Conservation (phyloP, 1,139 yeast species). For the Ogataea hybrid region DNA sequence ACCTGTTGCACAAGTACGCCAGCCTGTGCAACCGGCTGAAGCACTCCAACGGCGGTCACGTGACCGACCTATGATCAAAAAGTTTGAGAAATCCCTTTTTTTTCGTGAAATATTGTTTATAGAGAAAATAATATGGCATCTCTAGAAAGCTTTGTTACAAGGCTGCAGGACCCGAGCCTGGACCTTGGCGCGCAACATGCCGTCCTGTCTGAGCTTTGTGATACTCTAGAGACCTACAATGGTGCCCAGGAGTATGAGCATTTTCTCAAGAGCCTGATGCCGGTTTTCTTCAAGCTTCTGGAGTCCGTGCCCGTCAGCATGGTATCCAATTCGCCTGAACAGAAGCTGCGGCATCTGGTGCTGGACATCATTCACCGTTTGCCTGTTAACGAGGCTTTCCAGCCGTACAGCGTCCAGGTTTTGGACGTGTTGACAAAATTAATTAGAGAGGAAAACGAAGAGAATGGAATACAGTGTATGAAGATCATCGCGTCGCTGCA, state of each 20-base stretch:
- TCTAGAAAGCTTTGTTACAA: slow-evolving; percentile 27
- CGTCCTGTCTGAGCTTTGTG: slow-evolving; percentile 77
- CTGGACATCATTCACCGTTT: slow-evolving; percentile 81
- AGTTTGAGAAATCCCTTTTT: slow-evolving; percentile 10
- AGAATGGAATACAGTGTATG: slow-evolving; percentile 90
- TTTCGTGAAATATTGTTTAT: slow-evolving; percentile 8
- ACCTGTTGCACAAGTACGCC: slow-evolving; percentile 14
- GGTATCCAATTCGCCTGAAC: slow-evolving; percentile 59
- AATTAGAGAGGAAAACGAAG: slow-evolving; percentile 82
- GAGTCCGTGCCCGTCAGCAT: slow-evolving; percentile 73
- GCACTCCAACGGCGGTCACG: slow-evolving; percentile 21
- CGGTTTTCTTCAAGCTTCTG: slow-evolving; percentile 59
- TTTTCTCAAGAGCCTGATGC: slow-evolving; percentile 60
- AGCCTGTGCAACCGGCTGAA: slow-evolving; percentile 11
- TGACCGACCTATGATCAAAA: slow-evolving; percentile 26
- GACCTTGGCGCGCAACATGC: slow-evolving; percentile 64
- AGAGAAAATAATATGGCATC: slow-evolving; percentile 11
- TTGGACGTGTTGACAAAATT: slow-evolving; percentile 60
- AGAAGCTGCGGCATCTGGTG: slow-evolving; percentile 70
- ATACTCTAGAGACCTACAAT: slow-evolving; percentile 79
- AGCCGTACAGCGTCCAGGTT: slow-evolving; percentile 64
- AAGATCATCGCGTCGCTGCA: slow-evolving; percentile 87
- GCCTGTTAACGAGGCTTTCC: slow-evolving; percentile 79
- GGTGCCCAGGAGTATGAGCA: slow-evolving; percentile 77
- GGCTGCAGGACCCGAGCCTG: slow-evolving; percentile 48